Evolutionary conservation across 805 yeast species (phyloP), one percentile per base, ranked within the genome.

Genomic region (Hanseniaspora mollemarum): DNA sequence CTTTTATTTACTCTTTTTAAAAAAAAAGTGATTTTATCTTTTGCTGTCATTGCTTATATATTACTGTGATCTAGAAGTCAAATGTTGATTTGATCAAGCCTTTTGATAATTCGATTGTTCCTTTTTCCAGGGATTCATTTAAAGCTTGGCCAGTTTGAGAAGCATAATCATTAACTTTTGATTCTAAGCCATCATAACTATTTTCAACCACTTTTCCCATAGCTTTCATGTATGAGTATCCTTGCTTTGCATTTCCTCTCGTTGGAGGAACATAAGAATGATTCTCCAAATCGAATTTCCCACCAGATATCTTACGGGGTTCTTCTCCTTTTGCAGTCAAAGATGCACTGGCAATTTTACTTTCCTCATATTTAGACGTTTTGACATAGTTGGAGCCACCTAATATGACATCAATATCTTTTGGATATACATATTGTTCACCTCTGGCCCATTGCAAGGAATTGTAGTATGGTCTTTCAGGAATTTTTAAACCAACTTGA

Each of bases 371-470:
- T 59, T 77, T 79, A 1, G 81, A 71, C 19, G 72, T 67, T 41
- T 81, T 78, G 55, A 95, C 73, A 49, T 77, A 76, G n/a, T 10
- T 6, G 0, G 80, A 81, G 0, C 96, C 96, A 4, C 83, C 85
- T 35, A 90, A 71, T 40, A 86, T 60, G 12, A 60, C 50, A 53
- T 83, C 81, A 48, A 92, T 69, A 54, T 85, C 94, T 1, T 73
- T 71, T 21, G 74, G 63, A 1, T 79, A 68, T n/a, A 81, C 73
- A 54, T 73, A 71, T 18, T 77, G 77, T 0, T 82, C 68, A 2
- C 96, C 96, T 56, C 81, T 77, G 6, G 92, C 85, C 92, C 96
- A 84, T 63, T 82, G 90, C 40, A 84, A 69, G 0, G 92, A 76
- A 33, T 87, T 77, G 6, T 85, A 77, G 4, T 77, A 72, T 2